Conservation (phyloP, 768 basidiomycete species). For the Amyloporia xantha region DNA sequence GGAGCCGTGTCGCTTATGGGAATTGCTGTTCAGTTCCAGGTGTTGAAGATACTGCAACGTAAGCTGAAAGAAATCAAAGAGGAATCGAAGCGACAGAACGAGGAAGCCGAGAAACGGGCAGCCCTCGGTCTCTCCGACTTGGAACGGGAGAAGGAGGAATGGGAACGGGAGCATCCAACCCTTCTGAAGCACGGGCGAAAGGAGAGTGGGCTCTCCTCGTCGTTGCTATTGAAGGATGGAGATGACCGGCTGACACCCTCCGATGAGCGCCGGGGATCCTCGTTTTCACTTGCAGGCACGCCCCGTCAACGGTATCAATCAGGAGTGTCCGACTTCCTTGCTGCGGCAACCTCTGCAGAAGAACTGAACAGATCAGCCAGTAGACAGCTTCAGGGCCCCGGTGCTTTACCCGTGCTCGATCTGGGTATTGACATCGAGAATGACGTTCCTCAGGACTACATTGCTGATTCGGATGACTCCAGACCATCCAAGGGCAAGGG, state of each 20-base stretch:
- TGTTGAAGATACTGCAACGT: conserved; percentile 71
- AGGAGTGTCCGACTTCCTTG: conserved; percentile 68
- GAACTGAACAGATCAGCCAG: conserved; percentile 48
- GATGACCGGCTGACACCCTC: conserved; percentile 34
- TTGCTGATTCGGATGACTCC: conserved; percentile 36
- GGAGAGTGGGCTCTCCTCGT: conserved; percentile 59
- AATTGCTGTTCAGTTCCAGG: conserved; percentile 82
- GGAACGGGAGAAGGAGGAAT: conserved; percentile 66
- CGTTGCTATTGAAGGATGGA: conserved; percentile 58
- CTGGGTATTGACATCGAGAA: conserved; percentile 70
- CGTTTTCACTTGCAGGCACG: conserved; percentile 40
- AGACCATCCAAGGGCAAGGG: conserved; percentile 16
- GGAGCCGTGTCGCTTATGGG: conserved; percentile 82
- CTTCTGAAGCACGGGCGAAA: conserved; percentile 53
- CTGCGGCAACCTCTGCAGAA: conserved; percentile 52
- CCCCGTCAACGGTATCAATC: conserved; percentile 56
- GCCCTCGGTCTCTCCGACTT: conserved; percentile 61
- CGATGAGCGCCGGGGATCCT: conserved; percentile 45
- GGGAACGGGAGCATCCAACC: conserved; percentile 82
- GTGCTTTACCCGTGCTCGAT: conserved; percentile 63
- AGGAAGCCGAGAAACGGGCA: conserved; percentile 69
- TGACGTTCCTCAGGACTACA: conserved; percentile 68
- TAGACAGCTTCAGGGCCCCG: conserved; percentile 39
- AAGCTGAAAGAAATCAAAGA: conserved; percentile 76
- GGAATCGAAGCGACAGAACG: conserved; percentile 66